Conservation (phyloP, 2,329 filamentous ascomycete species). For the Epichloe uncinata region DNA sequence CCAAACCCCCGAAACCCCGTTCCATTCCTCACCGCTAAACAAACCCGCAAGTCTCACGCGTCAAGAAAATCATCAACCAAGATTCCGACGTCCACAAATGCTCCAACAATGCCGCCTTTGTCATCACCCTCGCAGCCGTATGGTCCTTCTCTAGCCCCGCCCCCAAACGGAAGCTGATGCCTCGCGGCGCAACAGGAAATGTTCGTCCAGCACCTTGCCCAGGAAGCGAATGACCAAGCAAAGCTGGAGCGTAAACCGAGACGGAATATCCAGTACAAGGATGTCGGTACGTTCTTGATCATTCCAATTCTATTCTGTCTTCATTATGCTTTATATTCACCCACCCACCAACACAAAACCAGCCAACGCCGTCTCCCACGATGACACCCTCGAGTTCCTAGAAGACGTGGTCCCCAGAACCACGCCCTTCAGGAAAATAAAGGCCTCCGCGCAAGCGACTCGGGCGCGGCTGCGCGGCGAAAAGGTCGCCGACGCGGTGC, state of each 20-base stretch:
- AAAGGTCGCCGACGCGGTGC: constrained; percentile 14
- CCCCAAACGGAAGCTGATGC: not conserved
- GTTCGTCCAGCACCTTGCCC: constrained; percentile 85
- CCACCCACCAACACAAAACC: not conserved
- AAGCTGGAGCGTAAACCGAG: constrained; percentile 86
- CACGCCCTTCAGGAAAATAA: constrained; percentile 65
- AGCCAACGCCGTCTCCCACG: constrained; percentile 75
- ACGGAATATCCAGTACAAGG: constrained; percentile 90
- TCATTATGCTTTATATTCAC: too few species aligned
- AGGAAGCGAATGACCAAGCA: constrained; percentile 74
- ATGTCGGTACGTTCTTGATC: constrained; percentile 53
- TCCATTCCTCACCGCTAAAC: not conserved
- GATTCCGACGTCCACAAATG: constrained; percentile 78
- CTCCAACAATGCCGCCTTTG: constrained; percentile 88
- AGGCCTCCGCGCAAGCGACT: constrained; percentile 43
- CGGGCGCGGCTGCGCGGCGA: constrained; percentile 32
- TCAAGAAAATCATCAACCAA: constrained; percentile 87
- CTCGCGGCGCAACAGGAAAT: constrained; percentile 50
- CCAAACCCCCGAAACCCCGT: constrained; percentile 4
- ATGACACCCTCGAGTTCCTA: constrained; percentile 92
- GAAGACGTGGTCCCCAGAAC: constrained; percentile 84
- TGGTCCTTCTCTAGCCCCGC: constrained; percentile 11
- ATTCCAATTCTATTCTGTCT: not conserved
- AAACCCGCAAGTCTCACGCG: constrained; percentile 63
- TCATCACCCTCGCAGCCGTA: constrained; percentile 82